A percentile compares a stretch with the other conserved stretches of the same genome.
phyloP scores from a whole-genome alignment of 2,329 filamentous ascomycete species.

The Parafenestella ontariensis region DNA sequence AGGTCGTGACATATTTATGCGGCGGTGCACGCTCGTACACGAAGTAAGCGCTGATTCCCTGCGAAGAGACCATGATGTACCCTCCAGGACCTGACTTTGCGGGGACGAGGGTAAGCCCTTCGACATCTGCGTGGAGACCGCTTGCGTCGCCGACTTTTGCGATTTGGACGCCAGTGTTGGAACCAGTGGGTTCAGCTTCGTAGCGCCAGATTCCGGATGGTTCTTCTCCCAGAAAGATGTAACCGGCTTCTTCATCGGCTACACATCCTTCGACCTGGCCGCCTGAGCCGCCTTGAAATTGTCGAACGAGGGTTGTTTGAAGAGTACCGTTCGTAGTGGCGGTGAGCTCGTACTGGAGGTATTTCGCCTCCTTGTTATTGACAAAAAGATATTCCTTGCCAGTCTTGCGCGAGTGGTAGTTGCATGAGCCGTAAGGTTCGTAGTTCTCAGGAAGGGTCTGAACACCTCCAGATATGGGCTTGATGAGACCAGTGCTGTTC shows the following conservation, averaged over 20 bases:
- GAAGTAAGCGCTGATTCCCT: constrained; percentile 62
- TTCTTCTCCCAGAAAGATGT: constrained; percentile 61
- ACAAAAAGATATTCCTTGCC: constrained; percentile 63
- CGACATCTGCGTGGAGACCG: constrained; percentile 60
- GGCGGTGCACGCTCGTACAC: constrained; percentile 59
- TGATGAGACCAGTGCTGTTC: constrained; percentile 54
- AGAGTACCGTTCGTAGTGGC: constrained; percentile 53
- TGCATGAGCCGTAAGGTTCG: constrained; percentile 60
- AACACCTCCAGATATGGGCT: constrained; percentile 53
- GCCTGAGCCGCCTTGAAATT: constrained; percentile 59
- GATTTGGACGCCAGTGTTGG: constrained; percentile 41
- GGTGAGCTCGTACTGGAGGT: constrained; percentile 60
- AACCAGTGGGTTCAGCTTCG: constrained; percentile 57
- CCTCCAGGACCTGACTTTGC: constrained; percentile 54
- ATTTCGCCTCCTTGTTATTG: constrained; percentile 62
- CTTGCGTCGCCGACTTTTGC: constrained; percentile 57
- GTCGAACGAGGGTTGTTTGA: constrained; percentile 57
- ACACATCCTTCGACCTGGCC: constrained; percentile 64
- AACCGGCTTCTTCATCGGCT: constrained; percentile 59
- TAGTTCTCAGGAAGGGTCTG: constrained; percentile 58
- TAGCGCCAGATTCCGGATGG: constrained; percentile 62
- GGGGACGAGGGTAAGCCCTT: constrained; percentile 61
- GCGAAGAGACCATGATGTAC: constrained; percentile 61
- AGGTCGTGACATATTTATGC: constrained; percentile 59
- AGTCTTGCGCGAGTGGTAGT: constrained; percentile 57